These are phyloP conservation scores for Aspergillus hiratsukae DNA, from an alignment of 2,329 filamentous ascomycete species.

Conservation along the genomic window DNA sequence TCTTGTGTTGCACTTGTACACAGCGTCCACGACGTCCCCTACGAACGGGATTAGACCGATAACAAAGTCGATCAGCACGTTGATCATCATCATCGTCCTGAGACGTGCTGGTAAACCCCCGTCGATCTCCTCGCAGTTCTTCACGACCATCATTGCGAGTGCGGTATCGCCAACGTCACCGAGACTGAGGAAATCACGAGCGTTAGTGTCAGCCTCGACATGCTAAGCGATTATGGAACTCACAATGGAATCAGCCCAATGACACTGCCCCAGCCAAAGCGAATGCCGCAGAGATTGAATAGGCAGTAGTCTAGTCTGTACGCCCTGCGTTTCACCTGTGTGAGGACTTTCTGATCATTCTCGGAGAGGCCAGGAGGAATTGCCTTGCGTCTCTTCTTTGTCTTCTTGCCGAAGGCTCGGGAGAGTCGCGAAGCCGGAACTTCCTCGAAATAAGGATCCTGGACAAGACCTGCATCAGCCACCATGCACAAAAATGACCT, in stretches of 20 bases:
- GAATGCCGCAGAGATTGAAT: constrained; percentile 74
- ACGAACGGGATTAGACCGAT: constrained; percentile 50
- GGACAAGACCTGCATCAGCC: constrained; percentile 4
- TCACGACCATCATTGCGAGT: constrained; percentile 71
- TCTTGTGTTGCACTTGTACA: constrained; percentile 47
- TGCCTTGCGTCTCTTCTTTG: constrained; percentile 80
- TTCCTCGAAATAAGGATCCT: constrained; percentile 90
- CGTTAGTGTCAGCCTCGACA: background rate
- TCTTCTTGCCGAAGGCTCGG: constrained; percentile 63
- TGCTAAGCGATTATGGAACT: constrained; percentile 39
- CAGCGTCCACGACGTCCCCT: constrained; percentile 45
- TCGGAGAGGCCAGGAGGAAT: constrained; percentile 76
- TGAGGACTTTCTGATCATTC: constrained; percentile 77
- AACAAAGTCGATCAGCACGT: constrained; percentile 55
- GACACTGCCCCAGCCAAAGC: constrained; percentile 84
- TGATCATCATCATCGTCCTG: constrained; percentile 70
- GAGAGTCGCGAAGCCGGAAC: constrained; percentile 68
- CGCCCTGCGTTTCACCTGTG: constrained; percentile 77
- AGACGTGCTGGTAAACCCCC: constrained; percentile 62
- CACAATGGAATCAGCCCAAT: constrained; percentile 79
- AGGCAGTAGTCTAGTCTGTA: constrained; percentile 81
- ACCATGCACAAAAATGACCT: background rate
- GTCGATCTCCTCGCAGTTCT: constrained; percentile 67
- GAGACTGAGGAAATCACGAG: constrained; percentile 45
- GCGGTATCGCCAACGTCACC: constrained; percentile 72